Evolutionary conservation across 2,329 filamentous ascomycete genomes (phyloP).

Genomic region (Ciborinia camelliae): DNA sequence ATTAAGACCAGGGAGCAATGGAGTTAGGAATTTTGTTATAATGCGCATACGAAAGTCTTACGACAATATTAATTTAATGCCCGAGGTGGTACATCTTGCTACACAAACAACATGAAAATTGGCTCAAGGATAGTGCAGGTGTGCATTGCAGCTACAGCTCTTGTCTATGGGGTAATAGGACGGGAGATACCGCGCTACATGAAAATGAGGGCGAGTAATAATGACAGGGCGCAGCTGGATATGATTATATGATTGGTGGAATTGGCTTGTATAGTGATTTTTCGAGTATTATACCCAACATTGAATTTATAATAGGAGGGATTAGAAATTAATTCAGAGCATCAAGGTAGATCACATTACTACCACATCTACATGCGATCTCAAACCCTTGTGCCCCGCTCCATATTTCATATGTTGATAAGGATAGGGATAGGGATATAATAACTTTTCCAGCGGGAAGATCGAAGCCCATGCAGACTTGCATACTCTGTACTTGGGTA

Average conservation of each 20-base stretch:
- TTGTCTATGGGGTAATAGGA: conserved; percentile 4
- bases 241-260: conserved; percentile 19
- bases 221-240: conserved; percentile 6
- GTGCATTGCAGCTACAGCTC: conserved; percentile 15
- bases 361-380: neutral
- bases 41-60: conserved; percentile 29
- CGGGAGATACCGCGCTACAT: conserved; percentile 4
- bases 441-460: neutral
- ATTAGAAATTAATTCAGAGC: conserved; percentile 19
- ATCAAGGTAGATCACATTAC: neutral
- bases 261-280: conserved; percentile 20
- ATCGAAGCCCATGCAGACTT: conserved; percentile 10
- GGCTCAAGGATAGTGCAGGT: conserved; percentile 16
- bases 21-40: conserved; percentile 33
- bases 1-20: conserved; percentile 23
- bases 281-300: conserved; percentile 21
- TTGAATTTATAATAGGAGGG: conserved; percentile 19
- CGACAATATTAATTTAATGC: conserved; percentile 34
- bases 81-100: conserved; percentile 25
- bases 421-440: neutral
- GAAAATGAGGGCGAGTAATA: neutral
- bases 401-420: conserved; percentile 5
- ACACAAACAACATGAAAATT: conserved; percentile 25
- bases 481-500: neutral
- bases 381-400: neutral